A percentile compares a stretch with the other conserved stretches of the same genome.
Evolutionary conservation across 345 rosid genomes (phyloP).

Genomic region (Gossypium anomalum): DNA sequence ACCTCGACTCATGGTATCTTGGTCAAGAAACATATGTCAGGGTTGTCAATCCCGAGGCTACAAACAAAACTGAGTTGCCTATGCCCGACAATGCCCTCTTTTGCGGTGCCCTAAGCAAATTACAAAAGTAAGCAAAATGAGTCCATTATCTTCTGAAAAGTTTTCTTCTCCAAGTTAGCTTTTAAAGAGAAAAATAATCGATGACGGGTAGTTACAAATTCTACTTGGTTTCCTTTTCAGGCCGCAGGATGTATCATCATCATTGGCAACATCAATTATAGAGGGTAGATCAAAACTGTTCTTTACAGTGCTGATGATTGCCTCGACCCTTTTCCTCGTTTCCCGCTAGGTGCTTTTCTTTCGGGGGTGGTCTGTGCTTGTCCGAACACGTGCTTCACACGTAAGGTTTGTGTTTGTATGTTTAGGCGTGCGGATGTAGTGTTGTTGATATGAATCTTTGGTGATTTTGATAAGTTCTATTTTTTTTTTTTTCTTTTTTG

Average conservation of each 20-base stretch:
- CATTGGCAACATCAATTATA: constrained; percentile 25
- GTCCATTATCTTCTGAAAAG: background rate
- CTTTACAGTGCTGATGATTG: constrained; percentile 32
- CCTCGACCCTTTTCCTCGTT: constrained; percentile 20
- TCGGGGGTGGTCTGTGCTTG: constrained; percentile 8
- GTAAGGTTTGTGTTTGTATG: constrained; percentile 35
- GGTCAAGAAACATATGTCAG: constrained; percentile 97
- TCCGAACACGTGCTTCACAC: constrained; percentile 15
- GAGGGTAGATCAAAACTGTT: constrained; percentile 23
- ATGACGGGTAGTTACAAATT: constrained; percentile 11
- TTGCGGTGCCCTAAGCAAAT: constrained; percentile 70
- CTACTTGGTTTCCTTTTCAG: constrained; percentile 31
- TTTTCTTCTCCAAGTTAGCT: background rate
- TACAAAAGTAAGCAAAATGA: constrained; percentile 61
- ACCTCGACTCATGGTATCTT: constrained; percentile 96
- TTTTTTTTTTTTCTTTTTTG: background rate
- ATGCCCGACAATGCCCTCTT: constrained; percentile 81
- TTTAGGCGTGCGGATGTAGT: constrained; percentile 32
- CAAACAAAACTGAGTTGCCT: constrained; percentile 86
- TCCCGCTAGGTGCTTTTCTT: constrained; percentile 17
- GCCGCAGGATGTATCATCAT: constrained; percentile 69
- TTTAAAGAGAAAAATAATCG: background rate
- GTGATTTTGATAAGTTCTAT: constrained; percentile 25
- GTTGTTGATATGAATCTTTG: constrained; percentile 25
- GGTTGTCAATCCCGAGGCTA: constrained; percentile 82